Evolutionary conservation across 2,329 filamentous ascomycete genomes (phyloP).

Genomic region (Fonsecaea erecta): DNA sequence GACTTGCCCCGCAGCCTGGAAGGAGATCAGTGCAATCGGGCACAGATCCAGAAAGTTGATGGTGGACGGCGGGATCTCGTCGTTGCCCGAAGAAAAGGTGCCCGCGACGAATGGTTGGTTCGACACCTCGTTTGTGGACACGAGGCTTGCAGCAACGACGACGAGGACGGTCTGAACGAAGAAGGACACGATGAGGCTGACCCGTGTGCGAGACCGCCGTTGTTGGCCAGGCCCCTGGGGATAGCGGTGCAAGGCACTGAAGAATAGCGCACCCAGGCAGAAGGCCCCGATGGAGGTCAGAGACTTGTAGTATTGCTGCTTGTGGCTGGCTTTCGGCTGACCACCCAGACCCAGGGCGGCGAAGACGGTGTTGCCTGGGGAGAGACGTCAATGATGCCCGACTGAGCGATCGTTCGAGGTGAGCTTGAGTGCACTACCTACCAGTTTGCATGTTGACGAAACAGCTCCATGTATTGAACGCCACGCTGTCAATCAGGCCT

Average conservation of each 20-base stretch:
- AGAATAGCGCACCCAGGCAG: conserved; percentile 47
- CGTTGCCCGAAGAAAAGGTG: conserved; percentile 36
- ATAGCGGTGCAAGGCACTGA: conserved; percentile 44
- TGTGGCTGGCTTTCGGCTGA: conserved; percentile 45
- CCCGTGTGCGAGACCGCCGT: conserved; percentile 43
- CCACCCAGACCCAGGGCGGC: conserved; percentile 49
- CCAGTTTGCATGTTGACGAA: conserved; percentile 56
- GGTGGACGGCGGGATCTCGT: conserved; percentile 7
- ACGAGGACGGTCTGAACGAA: conserved; percentile 45
- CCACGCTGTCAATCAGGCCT: conserved; percentile 51
- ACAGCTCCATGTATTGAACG: conserved; percentile 54
- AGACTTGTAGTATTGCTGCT: conserved; percentile 50
- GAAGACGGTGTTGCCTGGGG: conserved; percentile 51
- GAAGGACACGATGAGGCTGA: conserved; percentile 48
- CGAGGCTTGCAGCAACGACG: conserved; percentile 43
- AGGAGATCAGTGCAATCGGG: conserved; percentile 48
- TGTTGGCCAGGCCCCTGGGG: conserved; percentile 41
- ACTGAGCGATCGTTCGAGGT: background rate
- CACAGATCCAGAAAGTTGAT: conserved; percentile 40
- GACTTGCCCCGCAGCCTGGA: conserved; percentile 51
- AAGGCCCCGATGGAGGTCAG: conserved; percentile 48
- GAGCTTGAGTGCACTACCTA: conserved; percentile 35
- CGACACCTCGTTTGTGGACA: conserved; percentile 43
- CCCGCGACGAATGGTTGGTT: conserved; percentile 36
- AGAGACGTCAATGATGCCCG: background rate